Conservation (phyloP, 306 rosid genomes). For the Leucaena leucocephala region DNA sequence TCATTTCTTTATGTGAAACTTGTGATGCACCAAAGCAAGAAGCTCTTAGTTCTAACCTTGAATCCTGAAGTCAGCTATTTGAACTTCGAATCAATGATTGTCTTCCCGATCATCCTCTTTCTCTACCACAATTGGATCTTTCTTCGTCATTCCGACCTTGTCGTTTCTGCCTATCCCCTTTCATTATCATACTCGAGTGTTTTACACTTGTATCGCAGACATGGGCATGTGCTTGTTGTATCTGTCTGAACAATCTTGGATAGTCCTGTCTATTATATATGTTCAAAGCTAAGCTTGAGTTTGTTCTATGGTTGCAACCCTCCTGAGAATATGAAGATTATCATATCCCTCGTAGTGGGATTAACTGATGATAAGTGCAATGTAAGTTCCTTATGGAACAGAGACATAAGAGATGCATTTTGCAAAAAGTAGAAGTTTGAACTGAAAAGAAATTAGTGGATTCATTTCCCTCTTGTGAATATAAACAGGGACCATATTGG, state of each 20-base stretch:
- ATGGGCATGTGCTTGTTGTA: background rate
- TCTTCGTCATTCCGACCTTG: slow-evolving; percentile 14
- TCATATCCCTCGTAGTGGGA: slow-evolving; percentile 3
- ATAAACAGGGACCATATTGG: background rate
- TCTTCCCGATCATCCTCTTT: background rate
- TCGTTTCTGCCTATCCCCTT: background rate
- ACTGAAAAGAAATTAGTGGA: slow-evolving; percentile 12
- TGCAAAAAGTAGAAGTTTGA: background rate
- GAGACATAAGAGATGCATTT: background rate
- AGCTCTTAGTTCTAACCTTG: background rate
- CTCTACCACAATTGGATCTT: slow-evolving; percentile 8
- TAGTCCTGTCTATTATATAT: slow-evolving; percentile 2
- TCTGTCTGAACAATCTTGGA: background rate
- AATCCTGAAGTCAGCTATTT: slow-evolving; percentile 18
- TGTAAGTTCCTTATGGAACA: slow-evolving; percentile 12
- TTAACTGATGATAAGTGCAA: slow-evolving; percentile 13
- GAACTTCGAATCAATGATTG: slow-evolving; percentile 19
- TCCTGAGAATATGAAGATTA: background rate
- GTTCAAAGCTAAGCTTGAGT: slow-evolving; percentile 14
- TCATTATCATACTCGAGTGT: background rate
- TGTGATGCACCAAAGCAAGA: background rate
- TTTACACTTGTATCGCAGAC: background rate
- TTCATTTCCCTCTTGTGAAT: slow-evolving; percentile 13
- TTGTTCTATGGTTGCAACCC: slow-evolving; percentile 7
- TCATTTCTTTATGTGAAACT: background rate